phyloP scores from a whole-genome alignment of 176 grass and related monocot genomes.

The Puya raimondii region DNA sequence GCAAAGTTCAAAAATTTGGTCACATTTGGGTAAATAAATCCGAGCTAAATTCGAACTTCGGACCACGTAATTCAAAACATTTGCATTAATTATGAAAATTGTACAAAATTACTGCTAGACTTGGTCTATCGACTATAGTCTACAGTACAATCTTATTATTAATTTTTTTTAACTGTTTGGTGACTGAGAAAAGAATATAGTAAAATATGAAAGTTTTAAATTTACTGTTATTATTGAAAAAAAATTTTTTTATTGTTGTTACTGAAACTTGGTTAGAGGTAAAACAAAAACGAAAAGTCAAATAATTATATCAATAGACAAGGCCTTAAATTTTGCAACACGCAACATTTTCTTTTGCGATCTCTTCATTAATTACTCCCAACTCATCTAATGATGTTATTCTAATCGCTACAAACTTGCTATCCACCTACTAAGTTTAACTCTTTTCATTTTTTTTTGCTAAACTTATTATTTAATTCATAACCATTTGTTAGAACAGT shows the following conservation, averaged over 20 bases:
- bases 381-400: background rate
- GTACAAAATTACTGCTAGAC: too few species aligned
- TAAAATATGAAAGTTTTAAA: background rate
- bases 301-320: background rate
- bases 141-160: too few species aligned
- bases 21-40: too few species aligned
- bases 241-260: background rate
- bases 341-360: background rate
- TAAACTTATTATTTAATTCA: background rate
- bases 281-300: background rate
- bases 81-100: too few species aligned
- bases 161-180: too few species aligned
- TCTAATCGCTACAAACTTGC: background rate
- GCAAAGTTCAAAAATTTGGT: too few species aligned
- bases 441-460: background rate
- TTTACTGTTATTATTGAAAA: background rate
- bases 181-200: background rate
- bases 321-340: background rate
- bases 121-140: too few species aligned
- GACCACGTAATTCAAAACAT: too few species aligned
- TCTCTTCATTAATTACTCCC: background rate
- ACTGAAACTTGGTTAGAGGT: background rate
- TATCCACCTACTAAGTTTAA: background rate
- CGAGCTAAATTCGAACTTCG: too few species aligned
- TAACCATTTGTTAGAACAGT: too few species aligned